Conservation (phyloP, 116 monocot species). For the Thalassia testudinum region DNA sequence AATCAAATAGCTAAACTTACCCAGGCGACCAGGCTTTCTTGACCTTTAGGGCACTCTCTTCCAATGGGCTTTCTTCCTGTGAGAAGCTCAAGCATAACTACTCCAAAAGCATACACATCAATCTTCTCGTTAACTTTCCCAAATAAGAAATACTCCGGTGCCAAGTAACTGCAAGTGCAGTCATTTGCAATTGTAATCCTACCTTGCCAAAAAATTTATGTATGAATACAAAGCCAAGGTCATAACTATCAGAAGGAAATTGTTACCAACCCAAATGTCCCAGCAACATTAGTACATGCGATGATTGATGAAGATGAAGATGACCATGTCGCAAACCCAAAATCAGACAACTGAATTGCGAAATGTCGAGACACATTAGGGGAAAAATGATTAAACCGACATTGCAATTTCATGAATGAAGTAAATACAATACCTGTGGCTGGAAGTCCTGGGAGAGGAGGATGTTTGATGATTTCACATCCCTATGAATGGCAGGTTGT, state of each 20-base stretch:
- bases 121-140: conserved; percentile 77
- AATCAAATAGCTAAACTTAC: conserved; percentile 31
- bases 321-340: conserved; percentile 29
- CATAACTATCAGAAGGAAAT: not conserved
- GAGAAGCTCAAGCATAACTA: conserved; percentile 85
- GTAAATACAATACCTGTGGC: conserved; percentile 22
- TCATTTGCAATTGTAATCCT: too few relatives aligned
- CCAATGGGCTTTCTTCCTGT: conserved; percentile 63
- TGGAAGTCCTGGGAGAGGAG: conserved; percentile 18
- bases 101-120: conserved; percentile 89
- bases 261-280: conserved; percentile 37
- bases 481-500: conserved; percentile 15
- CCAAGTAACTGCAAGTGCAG: conserved; percentile 41
- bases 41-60: conserved; percentile 36
- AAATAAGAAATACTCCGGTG: conserved; percentile 79
- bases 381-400: too few relatives aligned
- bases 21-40: conserved; percentile 85
- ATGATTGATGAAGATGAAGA: conserved; percentile 14
- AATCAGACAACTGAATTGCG: conserved; percentile 29
- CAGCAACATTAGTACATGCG: conserved; percentile 30
- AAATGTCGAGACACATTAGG: not conserved
- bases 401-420: not conserved
- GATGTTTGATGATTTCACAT: conserved; percentile 25
- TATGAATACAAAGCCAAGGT: too few relatives aligned
- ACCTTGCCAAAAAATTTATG: too few relatives aligned